Conservation (phyloP, 2,329 filamentous ascomycete species). For the Fonsecaea multimorphosa region DNA sequence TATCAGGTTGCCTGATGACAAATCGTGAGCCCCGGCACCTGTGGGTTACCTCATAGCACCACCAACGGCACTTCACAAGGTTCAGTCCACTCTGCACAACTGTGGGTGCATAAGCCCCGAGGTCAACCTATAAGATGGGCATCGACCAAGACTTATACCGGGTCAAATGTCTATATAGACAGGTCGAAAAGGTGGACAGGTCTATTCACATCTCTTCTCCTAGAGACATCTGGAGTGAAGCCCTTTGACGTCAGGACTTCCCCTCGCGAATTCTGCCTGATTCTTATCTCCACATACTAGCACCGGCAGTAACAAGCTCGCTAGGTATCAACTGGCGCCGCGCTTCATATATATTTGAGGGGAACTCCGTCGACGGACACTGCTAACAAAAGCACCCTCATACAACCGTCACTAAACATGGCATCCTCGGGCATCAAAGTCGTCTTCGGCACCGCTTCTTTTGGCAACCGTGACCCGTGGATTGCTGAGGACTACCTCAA, state of each 20-base stretch:
- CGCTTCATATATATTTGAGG: background rate
- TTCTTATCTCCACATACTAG: background rate
- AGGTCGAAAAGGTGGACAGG: too few relatives aligned
- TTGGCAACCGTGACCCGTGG: slow-evolving; percentile 31
- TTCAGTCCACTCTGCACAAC: background rate
- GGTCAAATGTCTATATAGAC: too few relatives aligned
- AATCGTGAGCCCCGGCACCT: background rate
- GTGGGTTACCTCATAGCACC: too few relatives aligned
- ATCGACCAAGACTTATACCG: background rate
- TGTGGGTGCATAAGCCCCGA: background rate
- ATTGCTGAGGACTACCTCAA: slow-evolving; percentile 21
- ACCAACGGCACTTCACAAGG: slow-evolving; percentile 2
- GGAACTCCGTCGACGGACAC: background rate
- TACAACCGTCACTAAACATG: slow-evolving; percentile 20
- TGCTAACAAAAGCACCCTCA: background rate
- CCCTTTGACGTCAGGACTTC: background rate
- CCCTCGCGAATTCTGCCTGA: background rate
- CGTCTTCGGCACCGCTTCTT: slow-evolving; percentile 29
- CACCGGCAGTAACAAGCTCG: too few relatives aligned
- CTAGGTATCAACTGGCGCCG: too few relatives aligned
- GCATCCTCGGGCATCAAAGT: slow-evolving; percentile 26
- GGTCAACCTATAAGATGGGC: background rate
- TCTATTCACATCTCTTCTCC: background rate
- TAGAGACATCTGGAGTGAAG: background rate
- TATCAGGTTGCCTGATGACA: slow-evolving; percentile 1